Evolutionary conservation across 306 rosid genomes (phyloP).

Genomic region (Quercus parvula): DNA sequence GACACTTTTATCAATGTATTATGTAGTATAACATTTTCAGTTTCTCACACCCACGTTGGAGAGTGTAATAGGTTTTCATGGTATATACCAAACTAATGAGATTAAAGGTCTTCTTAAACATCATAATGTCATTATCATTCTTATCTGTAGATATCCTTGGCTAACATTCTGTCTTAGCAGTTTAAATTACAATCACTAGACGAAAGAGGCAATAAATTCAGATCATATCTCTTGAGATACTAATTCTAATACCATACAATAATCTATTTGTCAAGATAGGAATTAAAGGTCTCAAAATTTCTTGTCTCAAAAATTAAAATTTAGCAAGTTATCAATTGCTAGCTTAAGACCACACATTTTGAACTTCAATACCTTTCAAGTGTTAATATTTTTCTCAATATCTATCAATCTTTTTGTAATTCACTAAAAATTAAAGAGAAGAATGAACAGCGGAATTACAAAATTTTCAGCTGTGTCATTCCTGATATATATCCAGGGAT

Average conservation of each 20-base stretch:
- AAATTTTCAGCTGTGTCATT: not conserved
- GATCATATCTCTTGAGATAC: too few relatives aligned
- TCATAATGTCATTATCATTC: too few relatives aligned
- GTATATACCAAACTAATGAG: not conserved
- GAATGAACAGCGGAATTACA: slow-evolving; percentile 1
- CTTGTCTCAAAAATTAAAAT: too few relatives aligned
- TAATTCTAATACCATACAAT: too few relatives aligned
- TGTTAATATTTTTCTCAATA: not conserved
- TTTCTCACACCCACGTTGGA: not conserved
- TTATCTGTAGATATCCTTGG: too few relatives aligned
- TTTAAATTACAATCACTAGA: too few relatives aligned
- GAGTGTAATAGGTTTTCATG: not conserved
- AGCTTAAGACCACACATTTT: too few relatives aligned
- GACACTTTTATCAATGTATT: not conserved
- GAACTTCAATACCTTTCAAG: not conserved
- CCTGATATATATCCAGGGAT: slow-evolving; percentile 14
- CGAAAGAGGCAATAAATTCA: too few relatives aligned
- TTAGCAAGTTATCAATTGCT: too few relatives aligned
- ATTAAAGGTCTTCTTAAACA: not conserved
- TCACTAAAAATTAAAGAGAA: not conserved
- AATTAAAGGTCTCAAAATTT: too few relatives aligned
- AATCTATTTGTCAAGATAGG: too few relatives aligned
- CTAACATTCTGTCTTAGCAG: too few relatives aligned
- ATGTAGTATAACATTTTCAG: not conserved
- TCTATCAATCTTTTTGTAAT: not conserved